A percentile compares a stretch with the other conserved stretches of the same genome.
phyloP scores from a whole-genome alignment of 768 basidiomycete species.

The Termitomyces sp. region DNA sequence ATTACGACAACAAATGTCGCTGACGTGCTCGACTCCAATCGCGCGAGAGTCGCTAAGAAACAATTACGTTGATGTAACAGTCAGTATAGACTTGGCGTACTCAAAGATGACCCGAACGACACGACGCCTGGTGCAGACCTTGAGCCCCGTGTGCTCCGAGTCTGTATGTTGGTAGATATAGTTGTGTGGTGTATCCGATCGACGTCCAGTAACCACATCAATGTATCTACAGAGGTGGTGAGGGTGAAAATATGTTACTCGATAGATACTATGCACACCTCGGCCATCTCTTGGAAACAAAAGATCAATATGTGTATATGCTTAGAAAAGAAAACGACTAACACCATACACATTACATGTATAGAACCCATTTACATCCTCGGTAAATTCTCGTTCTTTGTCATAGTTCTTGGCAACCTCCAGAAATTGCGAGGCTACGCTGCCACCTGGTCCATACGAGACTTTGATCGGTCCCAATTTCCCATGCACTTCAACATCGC shows the following conservation, averaged over 20 bases:
- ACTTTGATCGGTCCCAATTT: conserved; percentile 44
- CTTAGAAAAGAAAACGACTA: conserved; percentile 12
- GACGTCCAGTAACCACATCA: conserved; percentile 40
- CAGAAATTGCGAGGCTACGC: conserved; percentile 42
- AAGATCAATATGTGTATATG: background rate
- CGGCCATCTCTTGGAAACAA: conserved; percentile 39
- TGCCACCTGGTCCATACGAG: conserved; percentile 35
- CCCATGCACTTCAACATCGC: conserved; percentile 35
- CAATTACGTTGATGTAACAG: background rate
- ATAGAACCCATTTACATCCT: conserved; percentile 45
- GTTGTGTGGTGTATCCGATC: conserved; percentile 51
- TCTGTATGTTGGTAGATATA: conserved; percentile 42
- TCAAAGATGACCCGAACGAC: conserved; percentile 47
- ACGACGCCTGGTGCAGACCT: conserved; percentile 31
- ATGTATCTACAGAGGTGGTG: conserved; percentile 42
- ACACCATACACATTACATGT: conserved; percentile 45
- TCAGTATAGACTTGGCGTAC: conserved; percentile 21
- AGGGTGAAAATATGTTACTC: background rate
- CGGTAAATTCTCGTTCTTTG: conserved; percentile 32
- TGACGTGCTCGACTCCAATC: conserved; percentile 48
- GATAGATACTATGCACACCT: conserved; percentile 29
- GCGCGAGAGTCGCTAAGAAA: conserved; percentile 31
- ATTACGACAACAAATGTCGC: conserved; percentile 23
- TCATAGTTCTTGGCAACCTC: conserved; percentile 41
- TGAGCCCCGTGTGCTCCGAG: conserved; percentile 33